Conservation (phyloP, 371 early-diverging fungal species). For the Smittium culicis region DNA sequence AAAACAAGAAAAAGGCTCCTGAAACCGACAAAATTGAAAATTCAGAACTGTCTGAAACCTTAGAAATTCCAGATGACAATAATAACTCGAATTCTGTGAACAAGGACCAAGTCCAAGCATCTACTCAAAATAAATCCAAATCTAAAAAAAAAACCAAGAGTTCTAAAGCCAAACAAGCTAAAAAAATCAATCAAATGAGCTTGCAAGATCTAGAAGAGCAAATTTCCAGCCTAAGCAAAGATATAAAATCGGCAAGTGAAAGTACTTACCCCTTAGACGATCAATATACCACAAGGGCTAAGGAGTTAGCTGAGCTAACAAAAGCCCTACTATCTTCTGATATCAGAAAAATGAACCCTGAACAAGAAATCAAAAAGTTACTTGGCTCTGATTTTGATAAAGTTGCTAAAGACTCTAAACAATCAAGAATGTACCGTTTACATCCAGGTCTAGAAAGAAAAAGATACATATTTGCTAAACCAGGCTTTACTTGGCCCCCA, state of each 20-base stretch:
- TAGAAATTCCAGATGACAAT: not conserved
- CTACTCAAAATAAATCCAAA: not conserved
- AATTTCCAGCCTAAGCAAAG: constrained; percentile 2
- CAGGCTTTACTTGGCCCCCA: constrained; percentile 65
- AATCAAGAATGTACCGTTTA: constrained; percentile 15
- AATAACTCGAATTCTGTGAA: not conserved
- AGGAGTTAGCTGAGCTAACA: constrained; percentile 20
- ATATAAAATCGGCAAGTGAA: not conserved
- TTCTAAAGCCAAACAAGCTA: constrained; percentile 40
- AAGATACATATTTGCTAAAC: constrained; percentile 49
- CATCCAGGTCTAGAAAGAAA: constrained; percentile 10
- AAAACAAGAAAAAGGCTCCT: too few relatives aligned
- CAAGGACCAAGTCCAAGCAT: not conserved
- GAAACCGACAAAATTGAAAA: not conserved
- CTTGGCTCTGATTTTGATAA: constrained; percentile 70
- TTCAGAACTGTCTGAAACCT: not conserved
- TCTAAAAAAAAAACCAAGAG: constrained; percentile 42
- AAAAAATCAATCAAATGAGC: constrained; percentile 12
- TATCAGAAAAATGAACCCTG: constrained; percentile 55
- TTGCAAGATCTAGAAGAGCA: constrained; percentile 23
- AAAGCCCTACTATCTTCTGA: constrained; percentile 46
- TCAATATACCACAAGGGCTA: constrained; percentile 7
- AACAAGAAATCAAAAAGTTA: constrained; percentile 72
- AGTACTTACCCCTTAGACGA: constrained; percentile 16
- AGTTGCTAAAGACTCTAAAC: constrained; percentile 30